These are phyloP conservation scores for Hypsizygus marmoreus DNA, from an alignment of 768 basidiomycete genomes.

Conservation along the genomic window DNA sequence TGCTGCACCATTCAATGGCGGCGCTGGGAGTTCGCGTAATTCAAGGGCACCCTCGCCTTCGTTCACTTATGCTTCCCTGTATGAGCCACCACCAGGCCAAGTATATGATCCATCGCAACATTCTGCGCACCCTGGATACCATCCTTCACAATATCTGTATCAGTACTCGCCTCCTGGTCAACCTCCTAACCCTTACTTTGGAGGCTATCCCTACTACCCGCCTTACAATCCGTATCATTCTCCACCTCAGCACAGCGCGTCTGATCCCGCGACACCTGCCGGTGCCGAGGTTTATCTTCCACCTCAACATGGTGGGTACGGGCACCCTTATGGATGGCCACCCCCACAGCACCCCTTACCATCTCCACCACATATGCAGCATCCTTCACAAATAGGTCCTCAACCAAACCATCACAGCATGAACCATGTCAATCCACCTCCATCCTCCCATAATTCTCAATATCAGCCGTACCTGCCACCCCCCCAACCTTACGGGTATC, in stretches of 20 bases:
- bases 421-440: conserved; percentile 22
- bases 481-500: conserved; percentile 29
- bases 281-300: conserved; percentile 32
- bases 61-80: conserved; percentile 72
- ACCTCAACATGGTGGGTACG: conserved; percentile 28
- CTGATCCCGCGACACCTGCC: conserved; percentile 34
- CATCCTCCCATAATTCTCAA: conserved; percentile 31
- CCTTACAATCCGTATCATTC: conserved; percentile 39
- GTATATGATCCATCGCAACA: conserved; percentile 53
- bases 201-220: conserved; percentile 44
- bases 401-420: conserved; percentile 26
- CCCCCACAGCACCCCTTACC: conserved; percentile 33
- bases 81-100: conserved; percentile 57
- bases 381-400: conserved; percentile 31
- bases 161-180: conserved; percentile 46
- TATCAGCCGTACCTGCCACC: conserved; percentile 39
- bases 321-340: conserved; percentile 40
- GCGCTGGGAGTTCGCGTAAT: conserved; percentile 64
- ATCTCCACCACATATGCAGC: conserved; percentile 33
- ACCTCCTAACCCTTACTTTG: conserved; percentile 40
- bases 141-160: conserved; percentile 53
- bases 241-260: conserved; percentile 34
- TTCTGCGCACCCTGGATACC: conserved; percentile 41
- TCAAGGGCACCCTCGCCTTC: conserved; percentile 78
- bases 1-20: conserved; percentile 50